phyloP scores from a whole-genome alignment of 2,329 filamentous ascomycete species.

The Xylariaceae sp. region DNA sequence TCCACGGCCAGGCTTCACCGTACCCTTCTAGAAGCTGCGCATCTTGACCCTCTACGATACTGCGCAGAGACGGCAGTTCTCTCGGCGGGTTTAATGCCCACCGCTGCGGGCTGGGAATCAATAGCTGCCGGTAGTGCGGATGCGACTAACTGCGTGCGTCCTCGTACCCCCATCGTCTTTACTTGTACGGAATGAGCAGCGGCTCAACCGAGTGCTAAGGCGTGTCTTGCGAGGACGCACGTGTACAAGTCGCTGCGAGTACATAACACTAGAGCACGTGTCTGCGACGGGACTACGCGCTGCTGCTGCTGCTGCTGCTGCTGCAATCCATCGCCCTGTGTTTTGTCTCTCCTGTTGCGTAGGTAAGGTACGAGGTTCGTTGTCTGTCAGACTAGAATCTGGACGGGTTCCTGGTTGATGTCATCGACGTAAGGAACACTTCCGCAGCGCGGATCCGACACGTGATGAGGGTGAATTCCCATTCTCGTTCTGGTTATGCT shows the following conservation, averaged over 20 bases:
- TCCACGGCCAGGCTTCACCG: neutral
- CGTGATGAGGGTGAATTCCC: neutral
- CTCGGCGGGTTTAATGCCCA: neutral
- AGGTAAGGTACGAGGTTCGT: neutral
- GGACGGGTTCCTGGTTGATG: neutral
- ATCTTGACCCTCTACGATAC: neutral
- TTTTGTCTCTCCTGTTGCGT: neutral
- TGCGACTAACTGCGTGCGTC: neutral
- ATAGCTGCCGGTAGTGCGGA: neutral
- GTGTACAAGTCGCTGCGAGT: neutral
- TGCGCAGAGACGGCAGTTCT: neutral
- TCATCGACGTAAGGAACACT: neutral
- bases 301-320: neutral
- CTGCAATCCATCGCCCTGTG: neutral
- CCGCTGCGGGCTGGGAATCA: neutral
- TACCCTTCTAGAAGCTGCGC: slow-evolving; percentile 3
- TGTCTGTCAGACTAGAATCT: neutral
- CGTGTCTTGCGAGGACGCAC: neutral
- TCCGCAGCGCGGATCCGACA: neutral
- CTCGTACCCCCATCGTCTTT: no score
- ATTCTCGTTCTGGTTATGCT: neutral
- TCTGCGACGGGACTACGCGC: neutral
- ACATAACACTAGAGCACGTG: neutral
- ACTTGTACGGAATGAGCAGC: no score
- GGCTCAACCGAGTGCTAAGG: neutral